phyloP scores from a whole-genome alignment of 164 flowering plant genomes.

The Chloranthus sessilifolius region DNA sequence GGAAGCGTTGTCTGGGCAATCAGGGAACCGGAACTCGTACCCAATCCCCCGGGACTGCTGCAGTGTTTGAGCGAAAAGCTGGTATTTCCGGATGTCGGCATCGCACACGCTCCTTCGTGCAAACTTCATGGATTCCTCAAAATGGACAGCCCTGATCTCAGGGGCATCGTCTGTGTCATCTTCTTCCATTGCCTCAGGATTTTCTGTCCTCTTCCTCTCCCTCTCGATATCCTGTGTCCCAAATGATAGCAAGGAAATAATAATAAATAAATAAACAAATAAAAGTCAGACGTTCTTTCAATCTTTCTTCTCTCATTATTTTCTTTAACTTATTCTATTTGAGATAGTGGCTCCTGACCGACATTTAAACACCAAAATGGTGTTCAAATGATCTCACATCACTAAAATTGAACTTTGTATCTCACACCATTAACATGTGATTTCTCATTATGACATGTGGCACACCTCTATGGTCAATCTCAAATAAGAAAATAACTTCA shows the following conservation, averaged over 20 bases:
- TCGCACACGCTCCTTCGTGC: slow-evolving; percentile 4
- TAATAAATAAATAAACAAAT: too few species aligned
- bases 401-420: too few species aligned
- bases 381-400: too few species aligned
- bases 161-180: slow-evolving; percentile 1
- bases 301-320: too few species aligned
- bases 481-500: too few species aligned
- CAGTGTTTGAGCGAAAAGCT: slow-evolving; percentile 39
- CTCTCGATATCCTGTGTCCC: slow-evolving; percentile 7
- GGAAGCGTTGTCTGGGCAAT: slow-evolving; percentile 13
- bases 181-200: slow-evolving; percentile 10
- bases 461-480: too few species aligned
- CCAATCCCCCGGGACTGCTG: slow-evolving; percentile 51
- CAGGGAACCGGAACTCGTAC: slow-evolving; percentile 38
- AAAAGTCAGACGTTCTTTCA: too few species aligned
- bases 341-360: too few species aligned
- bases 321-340: too few species aligned
- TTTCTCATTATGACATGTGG: too few species aligned
- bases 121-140: slow-evolving; percentile 7
- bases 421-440: too few species aligned
- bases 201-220: not conserved
- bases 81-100: slow-evolving; percentile 12
- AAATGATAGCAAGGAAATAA: slow-evolving; percentile 1
- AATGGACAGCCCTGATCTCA: slow-evolving; percentile 4
- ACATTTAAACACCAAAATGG: too few species aligned